phyloP scores from a whole-genome alignment of 208 protist genomes.

The Crithidia expoeki region DNA sequence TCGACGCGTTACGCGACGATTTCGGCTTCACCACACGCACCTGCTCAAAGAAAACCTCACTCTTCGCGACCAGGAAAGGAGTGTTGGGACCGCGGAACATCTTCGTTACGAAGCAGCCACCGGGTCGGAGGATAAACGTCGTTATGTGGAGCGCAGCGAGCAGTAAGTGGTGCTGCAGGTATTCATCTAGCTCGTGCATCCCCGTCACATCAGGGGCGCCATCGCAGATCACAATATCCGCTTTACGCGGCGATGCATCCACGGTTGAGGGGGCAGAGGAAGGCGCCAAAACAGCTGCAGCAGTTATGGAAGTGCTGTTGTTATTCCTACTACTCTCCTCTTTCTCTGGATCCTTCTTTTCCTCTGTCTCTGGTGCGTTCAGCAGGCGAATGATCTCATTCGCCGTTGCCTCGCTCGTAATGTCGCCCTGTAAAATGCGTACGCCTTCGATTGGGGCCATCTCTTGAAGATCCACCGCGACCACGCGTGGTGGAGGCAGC shows the following conservation, averaged over 20 bases:
- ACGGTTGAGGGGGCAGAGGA: not conserved
- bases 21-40: conserved; percentile 97
- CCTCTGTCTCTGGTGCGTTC: conserved; percentile 46
- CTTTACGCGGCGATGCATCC: conserved; percentile 46
- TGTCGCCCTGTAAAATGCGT: conserved; percentile 86
- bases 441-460: conserved; percentile 99
- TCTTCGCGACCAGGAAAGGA: conserved; percentile 93
- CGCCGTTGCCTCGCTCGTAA: conserved; percentile 84
- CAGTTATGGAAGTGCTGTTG: not conserved
- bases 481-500: conserved; percentile 32
- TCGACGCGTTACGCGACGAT: conserved; percentile 94
- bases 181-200: conserved; percentile 99
- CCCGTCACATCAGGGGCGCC: conserved; percentile 99
- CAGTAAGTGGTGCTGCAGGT: conserved; percentile 98
- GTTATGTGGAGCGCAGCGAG: conserved; percentile 98
- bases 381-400: conserved; percentile 93
- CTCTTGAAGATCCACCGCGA: conserved; percentile 99
- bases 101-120: conserved; percentile 97
- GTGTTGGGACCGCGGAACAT: conserved; percentile 98
- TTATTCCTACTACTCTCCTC: not conserved
- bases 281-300: not conserved
- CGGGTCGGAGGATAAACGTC: conserved; percentile 92
- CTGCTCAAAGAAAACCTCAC: conserved; percentile 96
- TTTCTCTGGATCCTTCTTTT: not conserved
- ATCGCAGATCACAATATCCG: conserved; percentile 99